Percentiles rank a stretch among this genome's conserved stretches.
Evolutionary conservation across 768 basidiomycete species (phyloP).

Genomic region (Mycena latifolia): DNA sequence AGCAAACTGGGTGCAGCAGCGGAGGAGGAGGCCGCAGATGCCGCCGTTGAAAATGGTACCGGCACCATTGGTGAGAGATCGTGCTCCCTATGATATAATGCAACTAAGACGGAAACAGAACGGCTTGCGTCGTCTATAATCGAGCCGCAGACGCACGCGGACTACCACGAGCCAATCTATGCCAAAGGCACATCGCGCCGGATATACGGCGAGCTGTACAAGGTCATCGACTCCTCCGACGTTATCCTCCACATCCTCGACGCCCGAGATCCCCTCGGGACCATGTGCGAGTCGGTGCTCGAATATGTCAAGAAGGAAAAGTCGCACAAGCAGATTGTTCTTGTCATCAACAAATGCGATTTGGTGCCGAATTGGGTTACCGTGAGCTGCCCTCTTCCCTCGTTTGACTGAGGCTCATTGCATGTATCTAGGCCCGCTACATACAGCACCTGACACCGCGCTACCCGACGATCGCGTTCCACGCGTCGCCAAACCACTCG

Average conservation of each 20-base stretch:
- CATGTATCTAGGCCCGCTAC: slow-evolving; percentile 84
- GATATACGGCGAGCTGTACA: slow-evolving; percentile 98
- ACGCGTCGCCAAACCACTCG: slow-evolving; percentile 98
- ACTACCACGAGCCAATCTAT: slow-evolving; percentile 91
- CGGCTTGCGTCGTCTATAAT: slow-evolving; percentile 61
- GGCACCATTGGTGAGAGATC: slow-evolving; percentile 59
- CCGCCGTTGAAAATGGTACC: slow-evolving; percentile 50
- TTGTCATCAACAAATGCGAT: slow-evolving; percentile 98
- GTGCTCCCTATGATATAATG: neutral
- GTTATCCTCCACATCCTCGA: slow-evolving; percentile 96
- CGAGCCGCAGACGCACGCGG: slow-evolving; percentile 76
- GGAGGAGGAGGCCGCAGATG: slow-evolving; percentile 64
- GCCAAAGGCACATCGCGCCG: slow-evolving; percentile 95
- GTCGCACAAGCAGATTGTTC: slow-evolving; percentile 95
- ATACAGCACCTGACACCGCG: slow-evolving; percentile 95
- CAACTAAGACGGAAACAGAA: slow-evolving; percentile 47
- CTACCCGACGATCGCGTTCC: slow-evolving; percentile 98
- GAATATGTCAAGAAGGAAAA: slow-evolving; percentile 97
- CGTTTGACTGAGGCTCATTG: slow-evolving; percentile 16
- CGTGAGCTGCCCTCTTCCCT: slow-evolving; percentile 59
- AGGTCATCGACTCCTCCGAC: slow-evolving; percentile 99
- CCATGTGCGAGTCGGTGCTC: slow-evolving; percentile 93
- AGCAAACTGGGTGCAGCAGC: slow-evolving; percentile 71
- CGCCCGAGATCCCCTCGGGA: slow-evolving; percentile 95
- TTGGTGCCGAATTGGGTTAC: slow-evolving; percentile 99